Evolutionary conservation across 257 asterid genomes (phyloP).

Genomic region (Solanum chilense): DNA sequence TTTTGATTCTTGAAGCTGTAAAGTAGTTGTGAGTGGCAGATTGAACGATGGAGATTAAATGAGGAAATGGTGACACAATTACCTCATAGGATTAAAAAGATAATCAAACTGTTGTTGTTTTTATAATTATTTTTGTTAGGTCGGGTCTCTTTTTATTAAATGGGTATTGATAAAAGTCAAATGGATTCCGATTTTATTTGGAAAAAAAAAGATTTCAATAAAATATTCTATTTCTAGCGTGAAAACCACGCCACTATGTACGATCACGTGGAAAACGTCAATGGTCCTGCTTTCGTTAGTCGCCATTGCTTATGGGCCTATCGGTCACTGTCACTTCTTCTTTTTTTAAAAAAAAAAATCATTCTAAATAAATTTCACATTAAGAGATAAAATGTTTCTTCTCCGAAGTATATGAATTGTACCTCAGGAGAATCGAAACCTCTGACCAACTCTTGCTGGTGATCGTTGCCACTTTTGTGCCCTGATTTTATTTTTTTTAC

Average conservation of each 20-base stretch:
- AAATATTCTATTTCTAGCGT: background rate
- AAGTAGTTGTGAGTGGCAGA: background rate
- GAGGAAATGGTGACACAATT: background rate
- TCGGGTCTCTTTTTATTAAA: background rate
- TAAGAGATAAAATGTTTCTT: no score
- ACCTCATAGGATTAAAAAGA: background rate
- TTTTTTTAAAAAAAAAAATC: no score
- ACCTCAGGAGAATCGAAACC: no score
- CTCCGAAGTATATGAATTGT: no score
- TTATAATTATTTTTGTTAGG: background rate
- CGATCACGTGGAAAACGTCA: background rate
- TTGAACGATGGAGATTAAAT: background rate
- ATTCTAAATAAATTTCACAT: no score
- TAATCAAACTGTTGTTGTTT: background rate
- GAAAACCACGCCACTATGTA: background rate
- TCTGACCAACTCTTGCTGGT: no score
- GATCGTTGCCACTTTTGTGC: background rate
- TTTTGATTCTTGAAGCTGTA: background rate
- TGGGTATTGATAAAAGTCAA: background rate
- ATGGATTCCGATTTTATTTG: background rate
- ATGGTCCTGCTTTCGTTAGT: background rate
- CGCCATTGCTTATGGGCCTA: background rate
- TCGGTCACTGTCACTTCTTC: background rate
- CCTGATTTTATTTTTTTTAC: background rate
- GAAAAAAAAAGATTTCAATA: background rate